Base-by-base conservation (phyloP, 805 yeast species). In the Yarrowia osloensis region DNA sequence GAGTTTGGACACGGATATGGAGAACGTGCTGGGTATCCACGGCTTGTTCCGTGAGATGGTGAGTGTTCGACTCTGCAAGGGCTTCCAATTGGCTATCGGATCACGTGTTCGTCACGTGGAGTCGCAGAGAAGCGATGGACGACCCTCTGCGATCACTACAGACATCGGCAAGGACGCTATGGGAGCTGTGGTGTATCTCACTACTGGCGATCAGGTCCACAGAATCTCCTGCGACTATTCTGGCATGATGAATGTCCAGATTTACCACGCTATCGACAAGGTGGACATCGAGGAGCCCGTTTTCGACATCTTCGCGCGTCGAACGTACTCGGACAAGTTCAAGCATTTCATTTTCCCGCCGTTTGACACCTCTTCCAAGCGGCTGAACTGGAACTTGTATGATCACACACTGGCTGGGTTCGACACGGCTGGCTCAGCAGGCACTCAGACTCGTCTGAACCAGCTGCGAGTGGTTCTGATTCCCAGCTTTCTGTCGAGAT, bases 321-420 rank as follows among this genome's bases (percentile, higher is more conserved):
- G 66, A 24, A 46, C 66, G 19, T 61, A 61, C 54, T 61, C 66
- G 9, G 66, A 61, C 8, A 29, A 13, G 28, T 61, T 44, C 26
- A 24, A 33, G 40, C 66, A 61, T 31, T 61, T 61, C 28, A 61
- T 44, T 15, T 61, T 61, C 39, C 66, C 66, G 7, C 54, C 66
- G 13, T 61, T 61, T 22, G 81, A 81, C 17, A 82, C 82, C 0
- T 71, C 73, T 7, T 57, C 73, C n/a, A 72, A 74, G 19, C 69
- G 70, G 15, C 84, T 86, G 69, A 92, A 93, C 69, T 95, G 99
- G 99, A 93, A 93, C 71, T 89, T 87, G 69, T 81, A 93, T 71
- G 99, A 95, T 78, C 97, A 91, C 73, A 84, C 85, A 26, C 76
- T 93, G n/a, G 97, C 98, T 0, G 99, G 99, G 3, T 90, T 88